A percentile compares a stretch with the other conserved stretches of the same genome.
phyloP scores from a whole-genome alignment of 139 green algal species.

The Haematococcus sp. region DNA sequence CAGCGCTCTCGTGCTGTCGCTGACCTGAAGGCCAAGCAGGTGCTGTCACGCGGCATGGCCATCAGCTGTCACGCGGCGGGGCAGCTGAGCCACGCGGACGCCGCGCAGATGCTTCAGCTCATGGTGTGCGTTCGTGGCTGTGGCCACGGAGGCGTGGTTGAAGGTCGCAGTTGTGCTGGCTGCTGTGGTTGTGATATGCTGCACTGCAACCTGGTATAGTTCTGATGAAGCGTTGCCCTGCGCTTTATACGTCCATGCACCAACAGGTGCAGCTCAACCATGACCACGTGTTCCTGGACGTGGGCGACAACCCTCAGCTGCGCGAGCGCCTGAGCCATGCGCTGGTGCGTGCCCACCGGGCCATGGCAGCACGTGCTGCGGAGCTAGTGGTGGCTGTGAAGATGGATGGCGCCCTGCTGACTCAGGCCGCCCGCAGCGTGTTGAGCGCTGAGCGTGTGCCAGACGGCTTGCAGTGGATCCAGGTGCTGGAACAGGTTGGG shows the following conservation, averaged over 20 bases:
- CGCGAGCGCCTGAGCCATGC: too few relatives aligned
- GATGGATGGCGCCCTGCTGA: neutral
- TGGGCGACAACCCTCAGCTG: neutral
- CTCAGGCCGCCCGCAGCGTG: too few relatives aligned
- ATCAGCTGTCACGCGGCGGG: constrained; percentile 21
- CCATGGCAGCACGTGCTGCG: neutral
- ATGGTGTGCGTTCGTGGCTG: neutral
- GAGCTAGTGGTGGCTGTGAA: neutral
- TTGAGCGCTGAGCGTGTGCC: too few relatives aligned
- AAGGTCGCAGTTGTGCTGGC: too few relatives aligned
- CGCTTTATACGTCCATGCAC: neutral
- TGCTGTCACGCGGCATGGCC: constrained; percentile 12
- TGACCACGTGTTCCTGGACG: neutral
- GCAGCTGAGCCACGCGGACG: constrained; percentile 2
- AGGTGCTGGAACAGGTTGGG: neutral
- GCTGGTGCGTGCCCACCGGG: too few relatives aligned
- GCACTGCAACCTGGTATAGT: too few relatives aligned
- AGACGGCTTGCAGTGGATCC: too few relatives aligned
- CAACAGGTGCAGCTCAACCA: neutral
- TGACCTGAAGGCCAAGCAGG: constrained; percentile 30
- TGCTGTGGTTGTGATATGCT: too few relatives aligned
- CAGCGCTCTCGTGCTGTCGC: constrained; percentile 14
- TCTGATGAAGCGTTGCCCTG: too few relatives aligned
- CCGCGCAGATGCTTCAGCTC: neutral
- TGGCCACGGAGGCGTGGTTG: too few relatives aligned